Evolutionary conservation across 2,329 filamentous ascomycete species (phyloP), one percentile per base, ranked within the genome.

Genomic region (Trichoderma guizhouense): DNA sequence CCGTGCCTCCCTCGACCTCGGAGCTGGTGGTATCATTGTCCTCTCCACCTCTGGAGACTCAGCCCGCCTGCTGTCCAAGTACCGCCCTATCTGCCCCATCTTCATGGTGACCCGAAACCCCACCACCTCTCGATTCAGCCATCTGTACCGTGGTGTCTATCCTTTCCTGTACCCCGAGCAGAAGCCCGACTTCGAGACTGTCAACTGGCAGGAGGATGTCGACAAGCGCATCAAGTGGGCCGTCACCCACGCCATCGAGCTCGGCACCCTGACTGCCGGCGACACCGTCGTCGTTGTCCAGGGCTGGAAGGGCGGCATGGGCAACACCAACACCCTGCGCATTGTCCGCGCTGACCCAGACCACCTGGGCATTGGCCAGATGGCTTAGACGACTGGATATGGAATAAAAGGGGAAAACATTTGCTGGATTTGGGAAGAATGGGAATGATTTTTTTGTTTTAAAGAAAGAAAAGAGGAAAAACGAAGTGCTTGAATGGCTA

Each of bases 141-240:
- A 99, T 84, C 85, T 99, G 82, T 98, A 98, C 87, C 95, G 96
- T 81, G 96, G 96, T 78, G 95, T 99, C 74, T 99, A 98, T 82
- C 96, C 96, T 72, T 99, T 99, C 92, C 88, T 92, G 79, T 98
- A 98, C 88, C 89, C 92, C 69, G 93, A 97, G 86, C 84, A 86
- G 78, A 98, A 98, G 91, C 96, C 96, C 78, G 94, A 99, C 86
- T 99, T 98, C 85, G 89, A 88, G 82, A 89, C 92, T 83, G 90
- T 92, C 79, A 95, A 97, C 85, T 99, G 96, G 96, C 96, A 99
- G 86, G 94, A 98, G 87, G 95, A 99, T 84, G 96, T 99, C 78
- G 96, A 99, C 85, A 90, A 91, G 82, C 94, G 96, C 81, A 93
- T 99, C 84, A 97, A 95, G 89, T 99, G 95, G 95, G 96, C 93